Base-by-base conservation (phyloP, 495 filamentous ascomycete species). In the Penicillium cataractarum region DNA sequence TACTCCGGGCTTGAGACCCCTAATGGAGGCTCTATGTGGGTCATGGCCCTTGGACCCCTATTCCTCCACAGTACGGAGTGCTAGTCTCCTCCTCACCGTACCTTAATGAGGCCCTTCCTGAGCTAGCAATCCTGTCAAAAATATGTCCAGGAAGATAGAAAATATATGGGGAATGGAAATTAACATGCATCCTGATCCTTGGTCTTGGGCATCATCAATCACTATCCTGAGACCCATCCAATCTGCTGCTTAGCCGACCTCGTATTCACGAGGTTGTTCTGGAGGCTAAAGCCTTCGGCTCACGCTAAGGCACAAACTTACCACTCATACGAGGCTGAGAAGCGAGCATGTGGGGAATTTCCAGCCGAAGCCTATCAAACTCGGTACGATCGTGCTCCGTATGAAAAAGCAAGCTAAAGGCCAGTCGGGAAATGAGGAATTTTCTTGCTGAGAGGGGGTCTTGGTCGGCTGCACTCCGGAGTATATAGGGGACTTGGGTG, bases 11-110 rank as follows among this genome's bases (percentile, higher is more conserved):
- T 9, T 22, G 12, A 46, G 42, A n/a, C 51, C 21, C 27, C 9
- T 54, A 3, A 31, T 21, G 29, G 51, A 54, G 51, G 51, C 51
- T 51, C 58, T 48, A 56, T 39, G 54, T 40, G 57, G 27, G 29
- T 51, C 48, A 51, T 6, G 3, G 7, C 12, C 3, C 8, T n/a
- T 12, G 29, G 19, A 54, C 51, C 50, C 46, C 21, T 50, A 29
- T 50, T 50, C 46, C 29, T 54, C 29, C 27, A 13, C 27, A 54
- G 5, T 29, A 21, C n/a, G n/a, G n/a, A n/a, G n/a, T n/a, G n/a
- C 29, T 31, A 31, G 7, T 4, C 19, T 32, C 31, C 24, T 52
- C 29, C 26, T 32, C 26, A 54, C n/a, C 29, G 31, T 54, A 7
- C 17, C 29, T 35, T 6, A 12, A 29, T 9, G 17, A 24, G 0